phyloP scores from a whole-genome alignment of 768 basidiomycete species.

The Podaxis pistillaris region DNA sequence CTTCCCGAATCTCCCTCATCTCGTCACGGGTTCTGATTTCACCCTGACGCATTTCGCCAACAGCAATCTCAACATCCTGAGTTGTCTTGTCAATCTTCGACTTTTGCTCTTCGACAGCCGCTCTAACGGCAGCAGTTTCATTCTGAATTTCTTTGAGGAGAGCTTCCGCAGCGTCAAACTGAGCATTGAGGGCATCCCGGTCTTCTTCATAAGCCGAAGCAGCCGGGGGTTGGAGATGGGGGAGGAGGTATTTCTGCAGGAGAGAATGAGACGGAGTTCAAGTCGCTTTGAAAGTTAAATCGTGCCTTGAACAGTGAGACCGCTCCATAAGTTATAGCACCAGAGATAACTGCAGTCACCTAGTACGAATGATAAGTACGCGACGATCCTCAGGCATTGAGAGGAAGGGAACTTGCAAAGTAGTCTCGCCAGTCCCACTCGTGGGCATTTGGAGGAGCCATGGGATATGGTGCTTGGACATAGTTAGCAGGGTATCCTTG shows the following conservation, averaged over 20 bases:
- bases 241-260: constrained; percentile 81
- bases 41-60: constrained; percentile 73
- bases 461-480: constrained; percentile 35
- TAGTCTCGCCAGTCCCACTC: constrained; percentile 96
- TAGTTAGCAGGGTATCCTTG: constrained; percentile 42
- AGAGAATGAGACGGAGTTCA: constrained; percentile 11
- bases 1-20: constrained; percentile 88
- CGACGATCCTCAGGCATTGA: constrained; percentile 16
- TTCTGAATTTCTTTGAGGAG: constrained; percentile 77
- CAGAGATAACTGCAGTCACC: constrained; percentile 93
- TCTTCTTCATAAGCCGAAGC: constrained; percentile 89
- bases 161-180: constrained; percentile 87
- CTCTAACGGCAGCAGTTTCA: constrained; percentile 70
- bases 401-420: constrained; percentile 56
- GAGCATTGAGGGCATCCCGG: constrained; percentile 77
- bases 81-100: constrained; percentile 70
- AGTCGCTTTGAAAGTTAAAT: background rate
- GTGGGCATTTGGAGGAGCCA: constrained; percentile 40
- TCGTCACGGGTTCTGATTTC: constrained; percentile 82
- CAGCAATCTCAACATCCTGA: constrained; percentile 66
- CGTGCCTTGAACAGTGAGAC: constrained; percentile 75
- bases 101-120: constrained; percentile 75
- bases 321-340: constrained; percentile 79
- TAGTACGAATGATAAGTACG: constrained; percentile 32
- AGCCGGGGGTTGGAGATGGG: constrained; percentile 87